Evolutionary conservation across 495 filamentous ascomycete genomes (phyloP), one percentile per base, ranked within the genome.

Genomic region (Aspergillus nanangensis): DNA sequence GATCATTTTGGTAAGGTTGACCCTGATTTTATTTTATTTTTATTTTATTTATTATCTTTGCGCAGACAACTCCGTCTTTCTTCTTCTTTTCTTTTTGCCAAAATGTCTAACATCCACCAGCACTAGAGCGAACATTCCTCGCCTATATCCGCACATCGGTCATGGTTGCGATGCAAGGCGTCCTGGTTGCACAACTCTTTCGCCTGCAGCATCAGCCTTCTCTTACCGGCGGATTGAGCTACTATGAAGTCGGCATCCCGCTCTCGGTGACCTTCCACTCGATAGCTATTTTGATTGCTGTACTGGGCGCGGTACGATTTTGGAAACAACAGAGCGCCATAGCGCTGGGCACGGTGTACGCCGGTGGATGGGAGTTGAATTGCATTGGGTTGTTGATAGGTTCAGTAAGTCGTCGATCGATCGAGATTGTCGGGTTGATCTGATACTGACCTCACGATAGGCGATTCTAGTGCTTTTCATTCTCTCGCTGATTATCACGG

Each of bases 71-170:
- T 22, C 19, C 18, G 18, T 34, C 22, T 27, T 41, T n/a, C 10
- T 19, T 17, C 21, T 9, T 36, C 4, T 34, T 21, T 35, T 39
- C 9, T 40, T 18, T 13, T 36, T n/a, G 17, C 34, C 29, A 19
- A n/a, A n/a, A 2, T n/a, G 7, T 14, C 19, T 18, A 23, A n/a
- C 29, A 29, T 10, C 38, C 23, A 40, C 29, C 44, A 91, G 88
- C 87, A 22, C 73, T 89, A 20, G 86, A 93, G 64, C 72, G 86
- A 46, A 93, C 86, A 25, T 92, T 86, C 59, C 80, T 92, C 35
- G 81, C 74, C 39, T 91, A 90, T 63, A 72, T 89, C 33, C 82
- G 87, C 40, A 90, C 86, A 7, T 86, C 85, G 0, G 61, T 86
- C 19, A 69, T 79, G 5, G 67, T 92, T 18, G 77, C 86, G 4